A percentile compares a stretch with the other conserved stretches of the same genome.
phyloP scores from a whole-genome alignment of 2,329 filamentous ascomycete genomes.

The Lanzia echinophila region DNA sequence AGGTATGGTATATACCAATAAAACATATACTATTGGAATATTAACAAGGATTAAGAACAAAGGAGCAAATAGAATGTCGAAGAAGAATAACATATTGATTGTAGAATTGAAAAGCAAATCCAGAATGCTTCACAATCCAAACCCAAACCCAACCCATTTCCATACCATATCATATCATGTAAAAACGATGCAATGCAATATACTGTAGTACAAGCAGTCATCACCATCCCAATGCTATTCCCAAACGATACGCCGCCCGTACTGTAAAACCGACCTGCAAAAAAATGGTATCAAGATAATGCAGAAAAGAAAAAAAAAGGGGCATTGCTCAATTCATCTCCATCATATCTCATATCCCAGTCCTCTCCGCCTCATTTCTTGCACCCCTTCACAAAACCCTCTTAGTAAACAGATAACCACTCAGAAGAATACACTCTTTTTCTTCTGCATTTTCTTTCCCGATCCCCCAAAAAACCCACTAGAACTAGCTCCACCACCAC shows the following conservation, averaged over 20 bases:
- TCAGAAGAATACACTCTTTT: conserved; percentile 28
- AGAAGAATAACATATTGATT: too few species aligned
- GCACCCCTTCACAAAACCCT: background rate
- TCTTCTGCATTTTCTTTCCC: conserved; percentile 31
- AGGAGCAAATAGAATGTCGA: too few species aligned
- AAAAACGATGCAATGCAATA: background rate
- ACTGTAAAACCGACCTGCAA: background rate
- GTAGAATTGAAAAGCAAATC: conserved; percentile 33
- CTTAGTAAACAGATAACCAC: background rate
- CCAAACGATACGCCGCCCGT: background rate
- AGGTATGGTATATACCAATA: too few species aligned
- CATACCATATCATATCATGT: background rate
- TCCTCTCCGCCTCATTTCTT: too few species aligned
- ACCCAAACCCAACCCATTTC: background rate
- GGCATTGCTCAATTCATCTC: too few species aligned
- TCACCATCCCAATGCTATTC: background rate
- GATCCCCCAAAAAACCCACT: conserved; percentile 38
- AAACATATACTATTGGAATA: too few species aligned
- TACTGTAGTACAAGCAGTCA: background rate
- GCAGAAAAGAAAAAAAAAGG: too few species aligned
- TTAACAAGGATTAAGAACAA: too few species aligned
- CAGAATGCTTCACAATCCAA: background rate
- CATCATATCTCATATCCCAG: too few species aligned
- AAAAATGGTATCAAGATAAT: background rate
- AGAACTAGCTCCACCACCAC: conserved; percentile 33